phyloP scores from a whole-genome alignment of 192 early-diverging fungal genomes.

The Gigaspora rosea region DNA sequence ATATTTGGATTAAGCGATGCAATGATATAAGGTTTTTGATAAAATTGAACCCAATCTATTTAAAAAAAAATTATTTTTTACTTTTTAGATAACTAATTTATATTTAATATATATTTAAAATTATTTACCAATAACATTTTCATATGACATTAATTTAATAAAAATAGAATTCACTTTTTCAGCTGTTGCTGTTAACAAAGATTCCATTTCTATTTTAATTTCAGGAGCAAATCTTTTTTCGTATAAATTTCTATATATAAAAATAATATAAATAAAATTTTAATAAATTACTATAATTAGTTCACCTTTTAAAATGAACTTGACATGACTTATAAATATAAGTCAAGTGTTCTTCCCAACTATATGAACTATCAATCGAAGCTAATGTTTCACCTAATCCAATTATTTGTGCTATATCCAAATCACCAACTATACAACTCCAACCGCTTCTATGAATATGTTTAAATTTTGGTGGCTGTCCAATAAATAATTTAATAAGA shows the following conservation, averaged over 20 bases:
- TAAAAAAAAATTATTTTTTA: background rate
- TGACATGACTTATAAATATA: constrained; percentile 14
- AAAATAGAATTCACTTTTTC: background rate
- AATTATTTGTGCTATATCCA: background rate
- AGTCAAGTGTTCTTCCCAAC: background rate
- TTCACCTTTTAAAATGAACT: background rate
- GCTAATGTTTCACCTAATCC: background rate
- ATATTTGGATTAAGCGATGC: background rate
- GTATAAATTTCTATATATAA: background rate
- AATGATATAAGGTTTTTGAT: background rate
- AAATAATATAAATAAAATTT: background rate
- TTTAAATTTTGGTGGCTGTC: background rate
- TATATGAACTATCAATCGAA: background rate
- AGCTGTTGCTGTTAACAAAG: background rate
- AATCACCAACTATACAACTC: background rate
- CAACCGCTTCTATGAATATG: background rate
- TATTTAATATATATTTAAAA: background rate
- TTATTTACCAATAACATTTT: background rate
- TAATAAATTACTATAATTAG: background rate
- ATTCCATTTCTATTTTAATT: background rate
- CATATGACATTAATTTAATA: background rate
- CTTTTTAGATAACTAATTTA: background rate
- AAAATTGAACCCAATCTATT: background rate
- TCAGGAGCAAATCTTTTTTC: background rate
- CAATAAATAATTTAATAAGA: background rate